phyloP scores from a whole-genome alignment of 1,284 basidiomycete genomes.

The Leccinum subatratum region DNA sequence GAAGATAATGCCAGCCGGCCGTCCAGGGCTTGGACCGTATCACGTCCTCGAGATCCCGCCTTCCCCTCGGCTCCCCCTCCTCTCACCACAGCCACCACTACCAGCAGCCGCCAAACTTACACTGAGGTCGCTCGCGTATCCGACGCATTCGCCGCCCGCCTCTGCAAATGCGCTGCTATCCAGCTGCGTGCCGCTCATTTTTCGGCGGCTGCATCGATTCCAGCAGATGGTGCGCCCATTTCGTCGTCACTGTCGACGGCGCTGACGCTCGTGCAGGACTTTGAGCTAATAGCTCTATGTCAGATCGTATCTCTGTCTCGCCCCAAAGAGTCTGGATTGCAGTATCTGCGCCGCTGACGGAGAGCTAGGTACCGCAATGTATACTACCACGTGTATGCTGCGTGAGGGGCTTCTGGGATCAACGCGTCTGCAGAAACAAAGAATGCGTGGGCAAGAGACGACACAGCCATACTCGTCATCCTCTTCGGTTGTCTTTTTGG shows the following conservation, averaged over 20 bases:
- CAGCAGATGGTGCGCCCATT: conserved; percentile 65
- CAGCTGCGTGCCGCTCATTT: conserved; percentile 71
- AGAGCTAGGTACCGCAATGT: conserved; percentile 75
- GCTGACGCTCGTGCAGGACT: conserved; percentile 60
- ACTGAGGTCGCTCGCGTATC: conserved; percentile 39
- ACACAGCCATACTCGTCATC: conserved; percentile 87
- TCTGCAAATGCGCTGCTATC: conserved; percentile 36
- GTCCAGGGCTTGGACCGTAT: too few relatives aligned
- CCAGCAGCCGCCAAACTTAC: too few relatives aligned
- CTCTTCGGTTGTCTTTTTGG: conserved; percentile 73
- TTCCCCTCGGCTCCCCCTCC: too few relatives aligned
- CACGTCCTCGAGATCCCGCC: too few relatives aligned
- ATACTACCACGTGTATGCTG: conserved; percentile 60
- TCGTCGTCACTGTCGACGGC: neutral
- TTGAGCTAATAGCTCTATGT: conserved; percentile 92
- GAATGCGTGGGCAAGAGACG: conserved; percentile 95
- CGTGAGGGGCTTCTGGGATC: neutral
- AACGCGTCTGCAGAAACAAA: conserved; percentile 72
- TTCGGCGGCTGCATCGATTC: conserved; percentile 72
- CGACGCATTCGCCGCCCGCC: conserved; percentile 36
- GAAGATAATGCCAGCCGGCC: too few relatives aligned
- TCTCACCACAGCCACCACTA: too few relatives aligned
- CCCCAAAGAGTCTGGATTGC: conserved; percentile 52
- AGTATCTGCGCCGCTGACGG: conserved; percentile 14
- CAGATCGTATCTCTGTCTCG: conserved; percentile 88